Conservation (phyloP, 2,329 filamentous ascomycete genomes). For the Colletotrichum zoysiae region DNA sequence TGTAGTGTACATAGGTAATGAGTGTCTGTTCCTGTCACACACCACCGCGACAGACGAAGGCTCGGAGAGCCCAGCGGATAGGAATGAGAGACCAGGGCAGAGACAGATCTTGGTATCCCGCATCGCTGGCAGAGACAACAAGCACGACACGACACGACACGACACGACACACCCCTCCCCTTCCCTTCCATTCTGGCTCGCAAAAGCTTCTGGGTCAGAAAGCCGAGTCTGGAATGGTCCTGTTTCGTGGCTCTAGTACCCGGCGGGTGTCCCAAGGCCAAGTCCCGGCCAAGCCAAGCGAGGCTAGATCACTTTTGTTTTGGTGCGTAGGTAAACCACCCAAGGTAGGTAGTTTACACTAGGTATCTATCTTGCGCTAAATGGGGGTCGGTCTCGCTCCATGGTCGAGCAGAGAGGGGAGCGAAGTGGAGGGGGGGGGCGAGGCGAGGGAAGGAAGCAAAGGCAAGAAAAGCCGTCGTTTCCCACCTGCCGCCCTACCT, state of each 20-base stretch:
- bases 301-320: constrained; percentile 25
- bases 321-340: too few species aligned
- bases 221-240: constrained; percentile 31
- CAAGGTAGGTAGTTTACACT: too few species aligned
- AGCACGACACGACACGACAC: constrained; percentile 2
- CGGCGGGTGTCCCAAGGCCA: constrained; percentile 18
- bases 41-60: constrained; percentile 32
- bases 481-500: background rate
- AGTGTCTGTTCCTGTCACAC: constrained; percentile 29
- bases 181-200: background rate
- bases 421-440: background rate
- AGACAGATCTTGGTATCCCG: constrained; percentile 36
- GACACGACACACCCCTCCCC: background rate
- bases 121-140: constrained; percentile 32
- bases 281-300: constrained; percentile 15
- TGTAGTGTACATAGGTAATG: background rate
- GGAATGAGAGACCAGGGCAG: constrained; percentile 30
- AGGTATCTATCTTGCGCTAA: constrained; percentile 32
- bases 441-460: background rate
- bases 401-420: constrained; percentile 13
- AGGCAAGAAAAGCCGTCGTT: constrained; percentile 17
- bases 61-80: constrained; percentile 28
- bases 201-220: background rate
- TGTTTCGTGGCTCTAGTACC: constrained; percentile 38
- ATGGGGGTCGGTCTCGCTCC: constrained; percentile 18